These are phyloP conservation scores for Begonia masoniana DNA, from an alignment of 306 rosid genomes.

Conservation along the genomic window DNA sequence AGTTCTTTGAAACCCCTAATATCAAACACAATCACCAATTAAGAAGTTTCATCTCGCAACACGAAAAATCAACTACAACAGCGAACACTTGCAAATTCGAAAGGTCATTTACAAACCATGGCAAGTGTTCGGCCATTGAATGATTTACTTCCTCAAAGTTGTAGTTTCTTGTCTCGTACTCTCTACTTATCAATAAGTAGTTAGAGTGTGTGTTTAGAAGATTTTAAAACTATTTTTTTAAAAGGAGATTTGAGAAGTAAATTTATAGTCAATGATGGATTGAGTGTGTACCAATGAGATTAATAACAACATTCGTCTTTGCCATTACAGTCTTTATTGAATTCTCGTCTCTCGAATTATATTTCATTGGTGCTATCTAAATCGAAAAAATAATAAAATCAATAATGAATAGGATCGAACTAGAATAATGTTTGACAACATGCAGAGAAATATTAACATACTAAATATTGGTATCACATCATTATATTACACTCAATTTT, in stretches of 20 bases:
- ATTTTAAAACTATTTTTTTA: neutral
- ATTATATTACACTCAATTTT: conserved; percentile 11
- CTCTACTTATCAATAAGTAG: conserved; percentile 64
- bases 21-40: too few relatives aligned
- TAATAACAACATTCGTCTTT: conserved; percentile 76
- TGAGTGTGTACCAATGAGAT: conserved; percentile 33
- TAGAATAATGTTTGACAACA: conserved; percentile 4
- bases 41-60: too few relatives aligned
- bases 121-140: conserved; percentile 93
- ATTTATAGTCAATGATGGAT: neutral
- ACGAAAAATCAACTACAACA: too few relatives aligned
- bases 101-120: conserved; percentile 17
- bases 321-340: conserved; percentile 98
- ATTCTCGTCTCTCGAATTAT: conserved; percentile 82
- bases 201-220: neutral
- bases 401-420: conserved; percentile 2
- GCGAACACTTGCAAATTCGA: neutral
- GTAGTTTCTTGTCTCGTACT: conserved; percentile 86
- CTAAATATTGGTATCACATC: neutral
- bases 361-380: conserved; percentile 94
- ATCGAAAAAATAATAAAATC: conserved; percentile 13
- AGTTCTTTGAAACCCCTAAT: too few relatives aligned
- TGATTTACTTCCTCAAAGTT: conserved; percentile 91
- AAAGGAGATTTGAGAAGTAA: neutral
- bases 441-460: conserved; percentile 1